Evolutionary conservation across 2,329 filamentous ascomycete genomes (phyloP).

Genomic region (Ascochyta pisi): DNA sequence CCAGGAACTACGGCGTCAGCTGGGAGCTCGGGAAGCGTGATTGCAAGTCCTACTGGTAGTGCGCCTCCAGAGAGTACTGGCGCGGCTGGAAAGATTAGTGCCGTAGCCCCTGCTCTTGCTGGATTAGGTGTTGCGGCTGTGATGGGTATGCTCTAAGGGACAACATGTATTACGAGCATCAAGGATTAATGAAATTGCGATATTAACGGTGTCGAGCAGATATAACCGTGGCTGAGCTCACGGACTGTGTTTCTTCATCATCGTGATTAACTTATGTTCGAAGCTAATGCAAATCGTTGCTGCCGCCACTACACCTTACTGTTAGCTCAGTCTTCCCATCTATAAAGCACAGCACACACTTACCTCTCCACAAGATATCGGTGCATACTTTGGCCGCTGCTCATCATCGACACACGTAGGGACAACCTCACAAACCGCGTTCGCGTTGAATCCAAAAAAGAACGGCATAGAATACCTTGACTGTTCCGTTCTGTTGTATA

Average conservation of each 20-base stretch:
- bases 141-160: neutral
- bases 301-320: too few relatives aligned
- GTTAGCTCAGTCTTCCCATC: too few relatives aligned
- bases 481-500: slow-evolving; percentile 28
- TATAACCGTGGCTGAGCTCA: too few relatives aligned
- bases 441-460: slow-evolving; percentile 63
- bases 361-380: slow-evolving; percentile 27
- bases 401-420: slow-evolving; percentile 53
- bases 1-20: neutral
- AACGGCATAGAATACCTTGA: slow-evolving; percentile 63
- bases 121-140: slow-evolving; percentile 4
- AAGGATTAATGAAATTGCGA: too few relatives aligned
- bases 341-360: too few relatives aligned
- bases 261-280: too few relatives aligned
- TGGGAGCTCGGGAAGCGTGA: neutral
- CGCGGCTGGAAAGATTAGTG: slow-evolving; percentile 1
- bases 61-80: slow-evolving; percentile 4
- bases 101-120: slow-evolving; percentile 2
- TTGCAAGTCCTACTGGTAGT: neutral
- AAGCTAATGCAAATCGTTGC: too few relatives aligned
- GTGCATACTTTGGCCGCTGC: slow-evolving; percentile 59
- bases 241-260: too few relatives aligned
- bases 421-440: slow-evolving; percentile 56
- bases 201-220: too few relatives aligned
- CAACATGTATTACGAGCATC: too few relatives aligned